Evolutionary conservation across 805 yeast genomes (phyloP), one percentile per base, ranked within the genome.

Genomic region (Starmerella lactis-condensi): DNA sequence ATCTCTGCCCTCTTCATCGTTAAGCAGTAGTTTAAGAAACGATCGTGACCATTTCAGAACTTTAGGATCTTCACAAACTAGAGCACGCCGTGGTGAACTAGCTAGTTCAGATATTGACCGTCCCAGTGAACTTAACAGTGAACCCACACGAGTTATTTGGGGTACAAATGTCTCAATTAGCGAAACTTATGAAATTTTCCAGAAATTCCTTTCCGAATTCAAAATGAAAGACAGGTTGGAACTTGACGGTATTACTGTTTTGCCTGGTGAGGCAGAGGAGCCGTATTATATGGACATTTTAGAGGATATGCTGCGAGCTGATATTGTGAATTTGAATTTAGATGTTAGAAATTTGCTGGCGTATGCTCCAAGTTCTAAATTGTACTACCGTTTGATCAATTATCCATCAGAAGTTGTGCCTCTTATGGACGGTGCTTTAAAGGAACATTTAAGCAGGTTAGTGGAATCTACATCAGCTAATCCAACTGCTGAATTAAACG

Each of bases 351-450:
- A 89, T 53, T 58, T 89, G 38, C 59, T 75, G 34, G 72, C 89
- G 5, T 81, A 68, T 47, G 72, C 75, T 3, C 64, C 72, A 19
- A 72, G 95, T 4, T 68, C 67, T 38, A 79, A 76, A 47, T 58
- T 89, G 31, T 89, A 77, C 54, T 67, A 77, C 47, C 94, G 85
- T 54, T 60, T 89, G 41, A 67, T 81, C 41, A 77, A 81, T 48
- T 89, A 83, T 50, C 98, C 98, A 1, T 95, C 83, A 52, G 98
- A 89, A 61, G 79, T 89, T 23, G 72, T 89, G 33, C 95, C 98
- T 8, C 79, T 89, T 45, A 83, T 89, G 95, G 98, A 89, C 62
- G 94, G 83, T 48, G 73, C 93, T 4, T 66, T 83, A 34, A 82
- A 81, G 50, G 94, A 85, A 50, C 74, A 82, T 46, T 69, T 89